These are phyloP conservation scores for Pythium sp. DNA, from an alignment of 352 stramenopile genomes.

Conservation along the genomic window DNA sequence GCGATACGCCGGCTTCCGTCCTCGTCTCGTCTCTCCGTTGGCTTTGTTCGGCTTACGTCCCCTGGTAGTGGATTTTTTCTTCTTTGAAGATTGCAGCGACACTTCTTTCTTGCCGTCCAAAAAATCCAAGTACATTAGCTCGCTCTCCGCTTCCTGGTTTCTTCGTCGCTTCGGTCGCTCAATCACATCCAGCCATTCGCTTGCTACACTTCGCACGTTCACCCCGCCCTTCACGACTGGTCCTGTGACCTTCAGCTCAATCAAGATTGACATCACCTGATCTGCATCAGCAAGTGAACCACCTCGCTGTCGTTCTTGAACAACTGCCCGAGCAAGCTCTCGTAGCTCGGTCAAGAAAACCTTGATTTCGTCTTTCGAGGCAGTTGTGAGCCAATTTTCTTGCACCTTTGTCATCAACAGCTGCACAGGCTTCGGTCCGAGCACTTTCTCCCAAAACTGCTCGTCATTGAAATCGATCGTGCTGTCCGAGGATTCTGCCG, in stretches of 20 bases:
- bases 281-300: conserved; percentile 80
- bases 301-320: conserved; percentile 83
- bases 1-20: conserved; percentile 34
- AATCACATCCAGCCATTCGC: conserved; percentile 85
- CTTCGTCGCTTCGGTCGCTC: conserved; percentile 82
- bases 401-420: conserved; percentile 87
- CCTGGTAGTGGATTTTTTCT: conserved; percentile 28
- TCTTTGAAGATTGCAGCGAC: conserved; percentile 27
- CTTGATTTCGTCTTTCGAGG: conserved; percentile 79
- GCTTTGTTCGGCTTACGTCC: conserved; percentile 40
- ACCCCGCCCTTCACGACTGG: conserved; percentile 68
- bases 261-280: conserved; percentile 84
- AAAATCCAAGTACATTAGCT: conserved; percentile 87
- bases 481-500: conserved; percentile 79
- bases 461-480: conserved; percentile 90
- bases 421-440: conserved; percentile 83
- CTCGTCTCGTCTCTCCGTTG: conserved; percentile 26
- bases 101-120: conserved; percentile 68
- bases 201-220: conserved; percentile 72
- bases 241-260: conserved; percentile 86
- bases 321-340: conserved; percentile 72
- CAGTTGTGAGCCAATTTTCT: conserved; percentile 70
- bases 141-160: conserved; percentile 80
- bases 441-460: conserved; percentile 91
- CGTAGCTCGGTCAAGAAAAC: conserved; percentile 76